Evolutionary conservation across 305 asterid species (phyloP), one percentile per base, ranked within the genome.

Genomic region (Fraxinus velutina): DNA sequence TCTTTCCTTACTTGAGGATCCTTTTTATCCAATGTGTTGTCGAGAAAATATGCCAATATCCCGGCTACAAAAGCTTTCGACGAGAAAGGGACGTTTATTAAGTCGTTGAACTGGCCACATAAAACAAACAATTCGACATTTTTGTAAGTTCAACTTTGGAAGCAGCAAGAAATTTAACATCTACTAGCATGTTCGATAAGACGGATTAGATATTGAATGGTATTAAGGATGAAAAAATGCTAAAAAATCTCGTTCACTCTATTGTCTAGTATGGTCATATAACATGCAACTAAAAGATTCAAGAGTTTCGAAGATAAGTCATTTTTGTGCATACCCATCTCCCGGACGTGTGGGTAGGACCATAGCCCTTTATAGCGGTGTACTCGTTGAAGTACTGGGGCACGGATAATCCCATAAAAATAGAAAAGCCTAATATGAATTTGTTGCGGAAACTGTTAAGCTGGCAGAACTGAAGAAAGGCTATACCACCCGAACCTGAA

Each of bases 401-500:
- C 30, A 90, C 86, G 0, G 93, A 87, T 4, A 90, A 81, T 44
- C 93, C 92, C 75, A 90, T 80, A 13, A 88, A 90, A 37, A 86
- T 86, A 0, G 93, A 52, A 29, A 86, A 71, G 3, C 91, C 92
- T 83, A 90, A 76, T 76, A 90, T 86, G 87, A 89, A 89, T 66
- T 83, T 84, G 87, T 87, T 90, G 8, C 93, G 85, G 88, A 89
- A 90, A 55, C 93, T 90, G 87, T 90, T 90, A 21, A 90, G 91
- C 77, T 90, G 90, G 88, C 93, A 90, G 86, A 90, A 90, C 78
- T 90, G 93, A 57, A 90, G 93, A 80, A 89, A 89, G 42, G 84
- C 84, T 68, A 90, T 27, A 42, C 93, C 93, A 8, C 86, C 89
- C 7, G 82, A 86, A 85, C 93, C 93, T 90, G 85, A 37, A 75